Evolutionary conservation across 2,329 filamentous ascomycete genomes (phyloP).

Genomic region (Waltergamsia citrina): DNA sequence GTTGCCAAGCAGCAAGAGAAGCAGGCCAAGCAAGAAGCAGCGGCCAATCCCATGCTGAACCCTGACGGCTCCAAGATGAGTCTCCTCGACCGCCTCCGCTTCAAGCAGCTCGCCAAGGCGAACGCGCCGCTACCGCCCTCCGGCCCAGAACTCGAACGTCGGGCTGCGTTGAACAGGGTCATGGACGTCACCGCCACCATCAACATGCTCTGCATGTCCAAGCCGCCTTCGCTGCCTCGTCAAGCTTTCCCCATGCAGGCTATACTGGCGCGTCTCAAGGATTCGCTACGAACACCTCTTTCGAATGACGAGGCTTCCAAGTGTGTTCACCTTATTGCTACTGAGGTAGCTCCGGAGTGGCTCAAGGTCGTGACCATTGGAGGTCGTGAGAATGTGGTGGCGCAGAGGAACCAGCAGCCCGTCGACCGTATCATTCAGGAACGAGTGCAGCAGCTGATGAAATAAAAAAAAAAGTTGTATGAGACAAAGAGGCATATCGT

Average conservation of each 20-base stretch:
- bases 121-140: slow-evolving; percentile 49
- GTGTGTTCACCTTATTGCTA: slow-evolving; percentile 41
- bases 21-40: slow-evolving; percentile 22
- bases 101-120: slow-evolving; percentile 53
- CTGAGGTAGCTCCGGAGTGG: slow-evolving; percentile 48
- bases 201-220: slow-evolving; percentile 53
- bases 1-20: slow-evolving; percentile 39
- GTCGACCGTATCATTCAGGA: slow-evolving; percentile 25
- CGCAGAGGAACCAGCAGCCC: slow-evolving; percentile 35
- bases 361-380: slow-evolving; percentile 40
- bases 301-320: slow-evolving; percentile 40
- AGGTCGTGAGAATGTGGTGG: slow-evolving; percentile 46
- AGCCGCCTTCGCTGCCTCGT: slow-evolving; percentile 36
- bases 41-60: slow-evolving; percentile 23
- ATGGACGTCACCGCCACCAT: slow-evolving; percentile 61
- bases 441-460: slow-evolving; percentile 22
- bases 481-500: too few relatives aligned
- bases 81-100: slow-evolving; percentile 66
- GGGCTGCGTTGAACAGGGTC: slow-evolving; percentile 56
- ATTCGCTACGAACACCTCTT: slow-evolving; percentile 52
- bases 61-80: slow-evolving; percentile 46
- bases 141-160: slow-evolving; percentile 49
- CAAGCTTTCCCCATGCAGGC: slow-evolving; percentile 57
- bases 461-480: too few relatives aligned
- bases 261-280: slow-evolving; percentile 55